Evolutionary conservation across 805 yeast species (phyloP), one percentile per base, ranked within the genome.

Genomic region (Novakomyces olei): DNA sequence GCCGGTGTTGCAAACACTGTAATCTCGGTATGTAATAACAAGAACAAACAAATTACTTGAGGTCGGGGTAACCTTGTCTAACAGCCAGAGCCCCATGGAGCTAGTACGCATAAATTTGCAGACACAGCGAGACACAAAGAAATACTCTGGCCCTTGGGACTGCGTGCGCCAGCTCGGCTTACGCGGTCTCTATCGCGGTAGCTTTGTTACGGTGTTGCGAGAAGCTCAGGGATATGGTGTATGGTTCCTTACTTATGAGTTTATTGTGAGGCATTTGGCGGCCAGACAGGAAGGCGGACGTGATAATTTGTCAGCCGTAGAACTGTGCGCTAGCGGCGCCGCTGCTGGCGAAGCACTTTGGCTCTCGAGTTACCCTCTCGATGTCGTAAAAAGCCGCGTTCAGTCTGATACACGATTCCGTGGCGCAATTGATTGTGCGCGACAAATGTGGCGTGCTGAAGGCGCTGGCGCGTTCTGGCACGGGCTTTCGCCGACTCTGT

Each of bases 81-180:
- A n/a, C n/a, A n/a, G n/a, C n/a, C n/a, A n/a, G 0, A 65, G 85
- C 9, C 98, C 98, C 2, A 85, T 88, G 40, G 98, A 88, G 51
- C 96, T 81, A 48, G 66, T 88, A 37, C 72, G 99, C 59, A 83
- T 88, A 44, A 63, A 23, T 42, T 63, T 91, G 41, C 99, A 88
- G 54, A 80, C 93, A 2, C 92, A 79, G 51, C 72, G 78, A 6
- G 61, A 61, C 1, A 58, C 37, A 5, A 30, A 30, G 26, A 61
- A 0, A 41, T 72, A 68, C 38, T 48, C 58, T 26, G 94, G 94
- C 1, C 93, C 93, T 5, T 42, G 73, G 9, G 85, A 73, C 44
- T 69, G 78, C 40, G 59, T 74, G 35, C 61, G 53, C 38, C 49
- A 58, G 5, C 58, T 64, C 26, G 91, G 91, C 0, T 35, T 66